A percentile compares a stretch with the other conserved stretches of the same genome.
These are phyloP conservation scores for Crithidia acanthocephali DNA, from an alignment of 208 protist genomes.

Conservation along the genomic window DNA sequence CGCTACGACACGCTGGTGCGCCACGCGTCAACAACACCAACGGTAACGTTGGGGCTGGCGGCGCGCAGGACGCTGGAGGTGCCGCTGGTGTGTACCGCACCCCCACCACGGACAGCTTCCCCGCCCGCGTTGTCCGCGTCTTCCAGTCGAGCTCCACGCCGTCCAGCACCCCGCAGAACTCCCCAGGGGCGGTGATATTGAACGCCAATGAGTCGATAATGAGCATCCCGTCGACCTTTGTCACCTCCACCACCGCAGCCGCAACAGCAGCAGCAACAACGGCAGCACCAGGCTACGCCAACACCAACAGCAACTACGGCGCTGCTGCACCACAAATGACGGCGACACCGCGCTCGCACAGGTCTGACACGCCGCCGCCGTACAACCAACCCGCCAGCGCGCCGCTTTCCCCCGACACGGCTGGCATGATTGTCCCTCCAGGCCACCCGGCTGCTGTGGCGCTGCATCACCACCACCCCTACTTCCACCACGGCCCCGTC, in stretches of 20 bases:
- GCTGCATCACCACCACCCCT: background rate
- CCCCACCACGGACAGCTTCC: background rate
- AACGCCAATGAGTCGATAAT: conserved; percentile 6
- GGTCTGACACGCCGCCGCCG: conserved; percentile 11
- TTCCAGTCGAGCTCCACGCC: background rate
- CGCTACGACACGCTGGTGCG: background rate
- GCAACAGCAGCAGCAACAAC: background rate
- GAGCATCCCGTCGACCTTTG: background rate
- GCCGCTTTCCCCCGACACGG: conserved; percentile 7
- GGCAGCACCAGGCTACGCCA: background rate
- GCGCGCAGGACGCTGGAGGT: too few relatives aligned
- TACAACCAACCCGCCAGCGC: conserved; percentile 16
- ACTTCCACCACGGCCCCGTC: background rate
- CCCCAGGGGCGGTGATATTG: background rate
- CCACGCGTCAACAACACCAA: background rate
- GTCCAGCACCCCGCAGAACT: conserved; percentile 15
- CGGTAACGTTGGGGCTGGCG: too few relatives aligned
- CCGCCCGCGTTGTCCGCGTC: conserved; percentile 4
- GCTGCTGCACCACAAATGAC: background rate
- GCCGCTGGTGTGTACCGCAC: background rate
- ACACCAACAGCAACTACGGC: background rate
- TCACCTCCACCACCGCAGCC: background rate
- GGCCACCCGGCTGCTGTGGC: background rate
- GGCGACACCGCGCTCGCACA: conserved; percentile 6
- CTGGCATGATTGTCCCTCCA: conserved; percentile 14